These are phyloP conservation scores for Mycena rebaudengoi DNA, from an alignment of 768 basidiomycete species.

Conservation along the genomic window DNA sequence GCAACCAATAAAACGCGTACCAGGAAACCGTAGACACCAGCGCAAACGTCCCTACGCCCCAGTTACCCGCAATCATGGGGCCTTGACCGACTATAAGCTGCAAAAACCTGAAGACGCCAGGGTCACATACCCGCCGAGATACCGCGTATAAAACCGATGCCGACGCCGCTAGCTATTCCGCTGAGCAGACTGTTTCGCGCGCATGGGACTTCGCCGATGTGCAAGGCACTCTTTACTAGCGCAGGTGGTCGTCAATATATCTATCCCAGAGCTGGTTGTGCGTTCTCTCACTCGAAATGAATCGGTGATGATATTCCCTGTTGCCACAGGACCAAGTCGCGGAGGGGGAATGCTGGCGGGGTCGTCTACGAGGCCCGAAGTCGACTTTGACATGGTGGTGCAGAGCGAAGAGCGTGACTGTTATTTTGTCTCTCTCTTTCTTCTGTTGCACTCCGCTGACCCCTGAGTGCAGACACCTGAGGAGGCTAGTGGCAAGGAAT, in stretches of 20 bases:
- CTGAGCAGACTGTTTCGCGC: slow-evolving; percentile 77
- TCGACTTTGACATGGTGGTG: slow-evolving; percentile 13
- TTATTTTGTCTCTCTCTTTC: too few relatives aligned
- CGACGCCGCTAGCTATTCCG: slow-evolving; percentile 83
- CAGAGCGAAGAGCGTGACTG: too few relatives aligned
- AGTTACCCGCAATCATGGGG: slow-evolving; percentile 74
- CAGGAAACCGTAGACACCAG: slow-evolving; percentile 74
- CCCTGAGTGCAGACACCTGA: too few relatives aligned
- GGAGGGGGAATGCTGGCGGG: slow-evolving; percentile 22
- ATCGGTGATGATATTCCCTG: slow-evolving; percentile 23
- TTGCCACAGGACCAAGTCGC: slow-evolving; percentile 14
- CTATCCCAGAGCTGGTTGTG: too few relatives aligned
- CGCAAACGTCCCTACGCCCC: slow-evolving; percentile 81
- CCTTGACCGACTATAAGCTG: slow-evolving; percentile 43
- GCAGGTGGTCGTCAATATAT: not conserved
- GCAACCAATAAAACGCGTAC: slow-evolving; percentile 48
- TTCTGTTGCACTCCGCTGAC: too few relatives aligned
- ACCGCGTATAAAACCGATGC: slow-evolving; percentile 78
- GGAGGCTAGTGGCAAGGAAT: too few relatives aligned
- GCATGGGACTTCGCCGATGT: slow-evolving; percentile 78
- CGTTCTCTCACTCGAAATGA: slow-evolving; percentile 19
- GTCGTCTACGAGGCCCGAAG: slow-evolving; percentile 20
- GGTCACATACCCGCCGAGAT: slow-evolving; percentile 64
- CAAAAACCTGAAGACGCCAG: not conserved
- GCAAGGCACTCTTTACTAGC: slow-evolving; percentile 57